phyloP scores from a whole-genome alignment of 441 rosid genomes.

The Euphorbia celastroides region DNA sequence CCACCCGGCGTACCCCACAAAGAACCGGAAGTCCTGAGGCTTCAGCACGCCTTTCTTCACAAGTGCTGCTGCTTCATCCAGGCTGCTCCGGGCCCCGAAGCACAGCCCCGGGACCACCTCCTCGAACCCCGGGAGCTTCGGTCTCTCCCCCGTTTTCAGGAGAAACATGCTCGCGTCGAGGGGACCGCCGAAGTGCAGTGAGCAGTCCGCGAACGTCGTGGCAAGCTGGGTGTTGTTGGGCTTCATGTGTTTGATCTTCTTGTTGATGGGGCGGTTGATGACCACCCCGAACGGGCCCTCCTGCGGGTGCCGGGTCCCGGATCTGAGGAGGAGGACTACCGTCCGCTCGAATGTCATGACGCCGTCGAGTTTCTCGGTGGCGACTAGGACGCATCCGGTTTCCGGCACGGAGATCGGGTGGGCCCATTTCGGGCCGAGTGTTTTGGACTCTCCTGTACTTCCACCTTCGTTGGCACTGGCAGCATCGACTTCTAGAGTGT shows the following conservation, averaged over 20 bases:
- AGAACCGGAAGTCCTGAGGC: conserved; percentile 83
- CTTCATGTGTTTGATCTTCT: conserved; percentile 70
- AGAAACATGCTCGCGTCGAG: conserved; percentile 84
- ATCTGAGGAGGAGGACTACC: conserved; percentile 80
- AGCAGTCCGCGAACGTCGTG: conserved; percentile 72
- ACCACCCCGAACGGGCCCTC: conserved; percentile 90
- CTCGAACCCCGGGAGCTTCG: conserved; percentile 64
- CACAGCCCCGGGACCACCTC: conserved; percentile 80
- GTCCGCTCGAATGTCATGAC: conserved; percentile 71
- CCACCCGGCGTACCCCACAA: conserved; percentile 92
- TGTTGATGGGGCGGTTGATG: conserved; percentile 80
- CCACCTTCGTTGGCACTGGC: conserved; percentile 37
- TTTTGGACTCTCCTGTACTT: conserved; percentile 39
- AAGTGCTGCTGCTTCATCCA: conserved; percentile 73
- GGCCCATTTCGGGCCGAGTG: conserved; percentile 71
- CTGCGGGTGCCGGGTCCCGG: conserved; percentile 76
- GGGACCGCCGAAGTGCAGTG: conserved; percentile 88
- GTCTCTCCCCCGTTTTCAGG: conserved; percentile 43
- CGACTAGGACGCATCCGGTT: conserved; percentile 91
- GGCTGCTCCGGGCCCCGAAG: conserved; percentile 70
- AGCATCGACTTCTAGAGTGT: conserved; percentile 45
- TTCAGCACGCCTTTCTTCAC: conserved; percentile 69
- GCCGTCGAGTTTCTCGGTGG: conserved; percentile 89
- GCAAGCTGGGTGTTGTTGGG: conserved; percentile 69
- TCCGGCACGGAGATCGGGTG: conserved; percentile 88